Percentiles rank a stretch among this genome's conserved stretches.
Evolutionary conservation across 2,329 filamentous ascomycete species (phyloP).

Genomic region (Ophiosphaerella herpotricha): DNA sequence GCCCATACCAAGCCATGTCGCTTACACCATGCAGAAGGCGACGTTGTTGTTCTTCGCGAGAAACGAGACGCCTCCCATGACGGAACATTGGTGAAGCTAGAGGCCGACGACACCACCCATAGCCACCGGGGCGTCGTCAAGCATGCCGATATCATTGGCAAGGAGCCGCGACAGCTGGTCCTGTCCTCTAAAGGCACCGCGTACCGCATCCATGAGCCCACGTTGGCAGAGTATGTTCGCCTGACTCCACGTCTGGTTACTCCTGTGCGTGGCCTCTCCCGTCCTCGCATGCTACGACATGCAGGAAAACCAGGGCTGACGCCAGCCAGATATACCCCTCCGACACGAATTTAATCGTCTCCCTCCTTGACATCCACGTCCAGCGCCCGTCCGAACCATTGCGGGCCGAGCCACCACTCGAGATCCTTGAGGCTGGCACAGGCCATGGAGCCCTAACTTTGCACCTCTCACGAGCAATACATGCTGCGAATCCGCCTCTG

Average conservation of each 20-base stretch:
- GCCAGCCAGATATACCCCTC: conserved; percentile 69
- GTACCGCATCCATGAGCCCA: conserved; percentile 66
- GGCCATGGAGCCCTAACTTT: conserved; percentile 82
- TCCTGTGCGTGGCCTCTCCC: conserved; percentile 58
- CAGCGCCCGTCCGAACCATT: conserved; percentile 43
- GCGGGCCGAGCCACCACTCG: conserved; percentile 55
- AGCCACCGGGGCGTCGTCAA: conserved; percentile 56
- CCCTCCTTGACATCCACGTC: conserved; percentile 74
- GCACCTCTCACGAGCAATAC: conserved; percentile 74
- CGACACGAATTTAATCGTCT: conserved; percentile 76
- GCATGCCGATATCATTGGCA: conserved; percentile 67
- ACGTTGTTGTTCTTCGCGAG: conserved; percentile 50
- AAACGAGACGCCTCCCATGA: conserved; percentile 42
- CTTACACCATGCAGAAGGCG: conserved; percentile 39
- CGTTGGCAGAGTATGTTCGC: conserved; percentile 73
- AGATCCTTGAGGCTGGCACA: conserved; percentile 83
- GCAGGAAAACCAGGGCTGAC: conserved; percentile 7
- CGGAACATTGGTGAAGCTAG: conserved; percentile 49
- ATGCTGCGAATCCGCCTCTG: conserved; percentile 68
- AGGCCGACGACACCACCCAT: conserved; percentile 36
- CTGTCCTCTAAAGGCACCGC: conserved; percentile 57
- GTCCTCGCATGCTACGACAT: background rate
- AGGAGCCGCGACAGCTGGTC: conserved; percentile 62
- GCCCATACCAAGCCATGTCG: background rate
- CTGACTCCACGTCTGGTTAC: conserved; percentile 73